These are phyloP conservation scores for Fusarium anguioides DNA, from an alignment of 2,329 filamentous ascomycete genomes.

Conservation along the genomic window DNA sequence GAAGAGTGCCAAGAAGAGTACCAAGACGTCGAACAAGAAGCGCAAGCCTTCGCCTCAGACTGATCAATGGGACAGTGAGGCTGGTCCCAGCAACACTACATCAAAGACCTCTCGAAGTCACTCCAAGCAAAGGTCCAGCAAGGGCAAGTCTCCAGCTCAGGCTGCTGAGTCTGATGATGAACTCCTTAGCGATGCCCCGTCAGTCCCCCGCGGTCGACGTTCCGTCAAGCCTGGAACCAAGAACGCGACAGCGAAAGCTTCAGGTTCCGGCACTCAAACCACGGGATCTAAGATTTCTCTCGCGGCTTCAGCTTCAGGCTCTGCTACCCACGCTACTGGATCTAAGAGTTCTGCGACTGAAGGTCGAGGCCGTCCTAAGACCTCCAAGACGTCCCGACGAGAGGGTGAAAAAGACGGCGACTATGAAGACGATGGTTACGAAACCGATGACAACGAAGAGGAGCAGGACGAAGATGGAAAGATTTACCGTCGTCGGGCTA, in stretches of 20 bases:
- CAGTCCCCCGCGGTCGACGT: conserved; percentile 1
- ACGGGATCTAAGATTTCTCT: too few relatives aligned
- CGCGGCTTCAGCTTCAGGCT: not conserved
- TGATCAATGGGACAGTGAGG: too few relatives aligned
- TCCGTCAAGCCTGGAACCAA: not conserved
- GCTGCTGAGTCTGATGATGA: not conserved
- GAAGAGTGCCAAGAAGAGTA: too few relatives aligned
- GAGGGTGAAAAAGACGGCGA: conserved; percentile 3
- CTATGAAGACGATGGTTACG: conserved; percentile 12
- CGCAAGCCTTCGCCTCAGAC: too few relatives aligned
- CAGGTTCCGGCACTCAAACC: too few relatives aligned
- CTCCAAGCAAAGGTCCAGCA: not conserved
- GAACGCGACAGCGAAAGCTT: too few relatives aligned
- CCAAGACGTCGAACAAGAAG: too few relatives aligned
- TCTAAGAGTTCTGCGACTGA: conserved; percentile 5
- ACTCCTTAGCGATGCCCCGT: conserved; percentile 1
- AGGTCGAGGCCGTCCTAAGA: conserved; percentile 7
- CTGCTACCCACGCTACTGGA: not conserved
- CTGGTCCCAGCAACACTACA: too few relatives aligned
- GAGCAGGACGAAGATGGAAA: not conserved
- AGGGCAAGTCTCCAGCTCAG: not conserved
- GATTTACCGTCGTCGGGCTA: conserved; percentile 10
- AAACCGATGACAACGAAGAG: conserved; percentile 11
- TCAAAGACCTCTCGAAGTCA: too few relatives aligned
- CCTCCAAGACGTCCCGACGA: not conserved